Evolutionary conservation across 768 basidiomycete genomes (phyloP).

Genomic region (Boletus reticulatus): DNA sequence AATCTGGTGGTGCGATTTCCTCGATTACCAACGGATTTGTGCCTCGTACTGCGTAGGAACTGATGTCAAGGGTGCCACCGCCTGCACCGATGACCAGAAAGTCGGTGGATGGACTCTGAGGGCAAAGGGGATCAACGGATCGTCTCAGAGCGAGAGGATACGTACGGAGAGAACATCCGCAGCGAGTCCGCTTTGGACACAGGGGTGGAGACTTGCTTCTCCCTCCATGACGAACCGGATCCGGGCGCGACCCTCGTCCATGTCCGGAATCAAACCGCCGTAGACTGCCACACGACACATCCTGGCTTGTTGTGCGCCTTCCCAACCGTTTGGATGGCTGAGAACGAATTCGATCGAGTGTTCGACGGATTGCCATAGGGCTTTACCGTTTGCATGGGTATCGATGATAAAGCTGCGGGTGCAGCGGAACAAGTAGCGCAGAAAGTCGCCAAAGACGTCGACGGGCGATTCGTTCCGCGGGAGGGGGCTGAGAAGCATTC

Average conservation of each 20-base stretch:
- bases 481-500: constrained; percentile 70
- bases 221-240: constrained; percentile 83
- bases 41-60: constrained; percentile 71
- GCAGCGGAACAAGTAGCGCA: constrained; percentile 70
- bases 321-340: constrained; percentile 83
- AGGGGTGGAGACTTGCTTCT: constrained; percentile 80
- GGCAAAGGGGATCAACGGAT: constrained; percentile 4
- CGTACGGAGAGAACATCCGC: constrained; percentile 72
- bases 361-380: constrained; percentile 71
- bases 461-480: constrained; percentile 65
- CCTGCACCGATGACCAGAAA: constrained; percentile 81
- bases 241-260: constrained; percentile 65
- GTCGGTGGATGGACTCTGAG: constrained; percentile 68
- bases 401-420: constrained; percentile 74
- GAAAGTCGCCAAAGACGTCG: constrained; percentile 78
- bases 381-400: constrained; percentile 75
- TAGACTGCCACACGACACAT: constrained; percentile 74
- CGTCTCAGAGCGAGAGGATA: constrained; percentile 4
- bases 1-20: constrained; percentile 81
- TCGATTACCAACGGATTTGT: constrained; percentile 73
- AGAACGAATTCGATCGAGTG: constrained; percentile 69
- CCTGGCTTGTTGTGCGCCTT: constrained; percentile 74
- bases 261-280: constrained; percentile 72
- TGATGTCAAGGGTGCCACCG: constrained; percentile 79
- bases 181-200: constrained; percentile 74